These are phyloP conservation scores for Mucor mucedo DNA, from an alignment of 371 early-diverging fungal species.

Conservation along the genomic window DNA sequence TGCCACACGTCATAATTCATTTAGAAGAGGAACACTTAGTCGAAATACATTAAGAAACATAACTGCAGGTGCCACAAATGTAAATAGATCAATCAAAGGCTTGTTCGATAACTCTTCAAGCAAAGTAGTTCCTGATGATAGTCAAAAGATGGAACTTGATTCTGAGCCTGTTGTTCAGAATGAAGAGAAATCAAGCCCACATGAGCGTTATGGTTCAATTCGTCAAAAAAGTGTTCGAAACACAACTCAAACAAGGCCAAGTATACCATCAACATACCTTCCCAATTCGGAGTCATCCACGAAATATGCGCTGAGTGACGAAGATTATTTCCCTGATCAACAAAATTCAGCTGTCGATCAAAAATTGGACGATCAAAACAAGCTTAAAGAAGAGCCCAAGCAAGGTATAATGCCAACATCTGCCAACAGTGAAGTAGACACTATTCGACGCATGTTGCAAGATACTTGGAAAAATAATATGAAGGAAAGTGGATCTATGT, in stretches of 20 bases:
- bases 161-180: neutral
- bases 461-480: conserved; percentile 34
- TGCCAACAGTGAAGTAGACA: conserved; percentile 32
- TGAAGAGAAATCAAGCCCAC: neutral
- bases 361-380: neutral
- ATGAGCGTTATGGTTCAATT: neutral
- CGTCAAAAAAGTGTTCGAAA: neutral
- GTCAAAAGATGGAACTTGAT: conserved; percentile 33
- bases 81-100: conserved; percentile 24
- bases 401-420: neutral
- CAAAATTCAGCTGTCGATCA: too few species aligned
- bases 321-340: conserved; percentile 9
- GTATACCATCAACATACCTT: neutral
- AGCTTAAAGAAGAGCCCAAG: neutral
- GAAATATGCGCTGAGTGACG: conserved; percentile 27
- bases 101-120: conserved; percentile 28
- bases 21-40: conserved; percentile 25
- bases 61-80: conserved; percentile 20
- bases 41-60: conserved; percentile 26
- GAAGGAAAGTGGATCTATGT: conserved; percentile 29
- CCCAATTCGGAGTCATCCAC: conserved; percentile 26
- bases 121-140: conserved; percentile 22
- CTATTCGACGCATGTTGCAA: conserved; percentile 38
- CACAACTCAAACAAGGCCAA: neutral
- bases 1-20: conserved; percentile 18